Evolutionary conservation across 1,284 basidiomycete genomes (phyloP).

Genomic region (Kwoniella shivajii): DNA sequence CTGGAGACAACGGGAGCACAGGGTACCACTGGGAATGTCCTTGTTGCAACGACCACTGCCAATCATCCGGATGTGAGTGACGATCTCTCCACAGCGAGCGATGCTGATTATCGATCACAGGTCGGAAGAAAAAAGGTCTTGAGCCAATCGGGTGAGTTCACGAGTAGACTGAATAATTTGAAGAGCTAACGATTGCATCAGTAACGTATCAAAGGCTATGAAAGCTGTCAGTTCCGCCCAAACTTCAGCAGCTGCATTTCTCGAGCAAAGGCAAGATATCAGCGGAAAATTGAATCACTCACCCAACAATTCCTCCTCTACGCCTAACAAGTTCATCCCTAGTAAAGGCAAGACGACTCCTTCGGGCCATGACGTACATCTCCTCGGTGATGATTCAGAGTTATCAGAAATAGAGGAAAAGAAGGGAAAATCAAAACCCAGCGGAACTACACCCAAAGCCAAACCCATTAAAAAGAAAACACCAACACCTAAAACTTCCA

Average conservation of each 20-base stretch:
- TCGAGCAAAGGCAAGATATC: too few species aligned
- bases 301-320: neutral
- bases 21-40: constrained; percentile 32
- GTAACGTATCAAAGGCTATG: neutral
- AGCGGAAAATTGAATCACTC: too few species aligned
- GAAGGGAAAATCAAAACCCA: neutral
- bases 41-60: constrained; percentile 35
- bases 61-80: constrained; percentile 37
- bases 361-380: neutral
- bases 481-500: neutral
- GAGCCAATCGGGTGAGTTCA: constrained; percentile 25
- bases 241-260: neutral
- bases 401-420: neutral
- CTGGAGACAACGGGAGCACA: neutral
- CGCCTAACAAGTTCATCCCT: neutral
- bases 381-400: neutral
- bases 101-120: constrained; percentile 12
- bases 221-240: neutral
- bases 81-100: too few species aligned
- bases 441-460: constrained; percentile 6
- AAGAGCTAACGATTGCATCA: neutral
- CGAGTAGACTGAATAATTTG: neutral
- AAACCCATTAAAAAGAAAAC: neutral
- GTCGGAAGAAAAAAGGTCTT: constrained; percentile 38
- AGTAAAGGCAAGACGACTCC: neutral